Percentiles rank a stretch among this genome's conserved stretches.
Conservation (phyloP, 805 yeast genomes). For the Cephaloascus albidus region DNA sequence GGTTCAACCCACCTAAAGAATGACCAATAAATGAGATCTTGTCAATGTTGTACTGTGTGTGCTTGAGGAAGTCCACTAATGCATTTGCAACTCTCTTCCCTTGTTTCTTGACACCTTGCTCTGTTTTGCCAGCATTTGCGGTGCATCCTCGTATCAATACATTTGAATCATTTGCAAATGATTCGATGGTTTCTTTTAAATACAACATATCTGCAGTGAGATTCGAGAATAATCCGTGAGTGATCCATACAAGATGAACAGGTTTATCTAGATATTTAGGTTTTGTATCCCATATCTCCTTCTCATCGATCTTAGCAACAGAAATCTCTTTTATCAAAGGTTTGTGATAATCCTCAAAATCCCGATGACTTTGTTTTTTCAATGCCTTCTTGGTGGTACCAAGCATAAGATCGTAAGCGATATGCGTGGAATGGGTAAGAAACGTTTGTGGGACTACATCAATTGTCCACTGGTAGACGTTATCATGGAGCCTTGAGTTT, state of each 20-base stretch:
- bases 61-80: constrained; percentile 1
- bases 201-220: constrained; percentile 35
- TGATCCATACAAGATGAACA: constrained; percentile 28
- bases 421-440: constrained; percentile 18
- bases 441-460: constrained; percentile 33
- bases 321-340: background rate
- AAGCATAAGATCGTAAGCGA: constrained; percentile 24
- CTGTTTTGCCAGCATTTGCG: constrained; percentile 32
- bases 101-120: constrained; percentile 25
- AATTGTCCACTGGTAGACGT: constrained; percentile 21
- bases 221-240: constrained; percentile 35
- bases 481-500: constrained; percentile 18
- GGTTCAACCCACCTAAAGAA: constrained; percentile 33
- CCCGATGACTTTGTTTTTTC: background rate
- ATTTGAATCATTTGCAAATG: constrained; percentile 16
- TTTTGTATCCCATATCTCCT: constrained; percentile 23
- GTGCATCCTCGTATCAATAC: constrained; percentile 24
- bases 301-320: constrained; percentile 15
- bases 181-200: constrained; percentile 22
- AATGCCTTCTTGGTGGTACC: constrained; percentile 12
- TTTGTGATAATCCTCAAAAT: background rate
- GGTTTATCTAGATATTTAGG: constrained; percentile 18
- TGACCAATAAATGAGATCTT: constrained; percentile 32
- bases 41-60: constrained; percentile 9
- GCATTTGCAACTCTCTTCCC: constrained; percentile 20